Base-by-base conservation (phyloP, 768 basidiomycete species). In the Rhizopogon roseolus region DNA sequence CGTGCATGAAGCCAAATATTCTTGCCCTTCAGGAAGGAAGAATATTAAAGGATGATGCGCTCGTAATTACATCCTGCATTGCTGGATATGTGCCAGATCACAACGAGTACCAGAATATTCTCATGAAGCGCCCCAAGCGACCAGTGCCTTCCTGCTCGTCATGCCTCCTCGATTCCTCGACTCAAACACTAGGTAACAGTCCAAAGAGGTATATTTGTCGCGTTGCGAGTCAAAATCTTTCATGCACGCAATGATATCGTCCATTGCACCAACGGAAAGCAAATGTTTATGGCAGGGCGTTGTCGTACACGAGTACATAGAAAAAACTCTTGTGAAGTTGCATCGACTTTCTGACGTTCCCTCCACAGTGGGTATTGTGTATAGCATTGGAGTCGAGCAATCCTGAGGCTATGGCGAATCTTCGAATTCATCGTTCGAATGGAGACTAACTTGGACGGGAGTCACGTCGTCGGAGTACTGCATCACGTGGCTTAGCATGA, bases 171-270 rank as follows among this genome's bases (percentile, higher is more conserved):
- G 1, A 74, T 73, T 29, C 73, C 67, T 40, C 78, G 82, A 54
- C 74, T 74, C 25, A 77, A 72, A 57, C 76, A 75, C 55, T 77
- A 71, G 3, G 81, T 80, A 2, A 87, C 81, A 63, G 90, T 89
- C 88, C 89, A 97, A 6, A 92, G 69, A 1, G 93, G 90, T 61
- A 93, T 86, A 66, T 93, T 97, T 14, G 88, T 90, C 49, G 90
- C 85, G 63, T 97, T 94, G 41, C 93, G 84, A 17, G 93, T 90
- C 44, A 95, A 76, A 37, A 85, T 81, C 42, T 91, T 80, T 37
- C 81, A 67, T 4, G 87, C 85, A 6, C 84, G 85, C 0, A 93
- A 94, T 0, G 93, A 92, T 1, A 94, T 95, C 11, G 89, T 91
- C 81, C 87, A 89, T 60, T 94, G 90, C 5, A 81, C 22, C 22